phyloP scores from a whole-genome alignment of 1,284 basidiomycete genomes.

The Marasmius oreades region DNA sequence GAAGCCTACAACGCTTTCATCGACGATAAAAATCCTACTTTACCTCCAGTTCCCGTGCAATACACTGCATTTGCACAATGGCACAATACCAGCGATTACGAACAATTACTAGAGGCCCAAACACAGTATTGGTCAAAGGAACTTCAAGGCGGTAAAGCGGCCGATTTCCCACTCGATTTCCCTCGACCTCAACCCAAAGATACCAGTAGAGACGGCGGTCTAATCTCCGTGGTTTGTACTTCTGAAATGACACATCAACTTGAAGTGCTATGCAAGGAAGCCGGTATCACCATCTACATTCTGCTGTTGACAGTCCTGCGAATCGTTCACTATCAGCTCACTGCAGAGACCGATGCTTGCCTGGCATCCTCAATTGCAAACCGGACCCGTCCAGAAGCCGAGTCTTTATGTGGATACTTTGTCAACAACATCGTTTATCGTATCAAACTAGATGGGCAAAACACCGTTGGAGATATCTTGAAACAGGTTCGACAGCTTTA shows the following conservation, averaged over 20 bases:
- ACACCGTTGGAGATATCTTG: background rate
- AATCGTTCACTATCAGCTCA: background rate
- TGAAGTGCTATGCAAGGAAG: background rate
- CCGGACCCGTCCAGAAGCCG: slow-evolving; percentile 3
- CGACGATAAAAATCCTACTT: background rate
- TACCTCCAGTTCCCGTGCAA: background rate
- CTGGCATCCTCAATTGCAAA: background rate
- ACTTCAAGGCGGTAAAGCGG: background rate
- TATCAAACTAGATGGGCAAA: background rate
- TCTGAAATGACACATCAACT: background rate
- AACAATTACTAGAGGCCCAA: background rate
- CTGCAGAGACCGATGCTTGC: background rate
- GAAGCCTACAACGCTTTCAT: background rate
- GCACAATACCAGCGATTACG: slow-evolving; percentile 3
- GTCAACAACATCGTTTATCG: slow-evolving; percentile 1
- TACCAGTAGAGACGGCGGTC: background rate
- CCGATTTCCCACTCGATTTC: slow-evolving; percentile 2
- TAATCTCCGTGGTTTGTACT: background rate
- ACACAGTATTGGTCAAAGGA: background rate
- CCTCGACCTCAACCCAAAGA: background rate
- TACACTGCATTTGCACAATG: slow-evolving; percentile 1
- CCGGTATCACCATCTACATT: background rate
- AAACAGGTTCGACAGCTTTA: background rate
- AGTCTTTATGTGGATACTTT: slow-evolving; percentile 1
- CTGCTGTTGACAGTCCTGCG: background rate